Evolutionary conservation across 2,329 filamentous ascomycete genomes (phyloP), one percentile per base, ranked within the genome.

Genomic region (Fusarium drepaniforme): DNA sequence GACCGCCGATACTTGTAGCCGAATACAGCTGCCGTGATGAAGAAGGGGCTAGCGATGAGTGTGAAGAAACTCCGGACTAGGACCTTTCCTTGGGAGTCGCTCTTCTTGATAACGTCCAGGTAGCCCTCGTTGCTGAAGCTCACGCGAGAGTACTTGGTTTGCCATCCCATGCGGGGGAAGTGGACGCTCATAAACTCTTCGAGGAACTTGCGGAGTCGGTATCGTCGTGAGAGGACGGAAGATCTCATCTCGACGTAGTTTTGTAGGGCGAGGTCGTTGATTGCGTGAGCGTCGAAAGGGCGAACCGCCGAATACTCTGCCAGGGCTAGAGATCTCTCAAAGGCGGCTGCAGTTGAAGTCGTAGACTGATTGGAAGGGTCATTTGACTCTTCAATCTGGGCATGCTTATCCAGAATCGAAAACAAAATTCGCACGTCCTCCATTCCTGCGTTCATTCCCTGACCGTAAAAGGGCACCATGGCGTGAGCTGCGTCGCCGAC

Each of bases 391-490:
- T 83, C 79, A 8, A 84, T 77, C 40, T 82, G 83, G 2, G 87
- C 85, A 75, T 95, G 87, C 75, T 90, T 89, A 83, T 98, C 96
- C 1, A 98, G 87, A 51, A 93, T 88, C 1, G 92, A 90, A 83
- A 98, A 99, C 1, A 99, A 89, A 7, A 97, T 92, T 9, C 93
- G 92, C 15, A 99, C 95, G 79, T 98, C 96, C 85, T 99, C 97
- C 49, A 99, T 90, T 1, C 97, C 97, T 0, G 97, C 94, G 80
- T 99, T 99, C 92, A 99, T 97, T 42, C 97, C 97, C 83, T 99
- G 97, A 0, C 97, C 97, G 82, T 98, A 99, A 84, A 99, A 99
- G 0, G 97, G 97, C 0, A 99, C 95, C 92, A 99, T 98, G 67
- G 97, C 97, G 82, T 99, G 97, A 0, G 97, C 96, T 9, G 97